Conservation (phyloP, 2,329 filamentous ascomycete genomes). For the Aspergillus sclerotialis region DNA sequence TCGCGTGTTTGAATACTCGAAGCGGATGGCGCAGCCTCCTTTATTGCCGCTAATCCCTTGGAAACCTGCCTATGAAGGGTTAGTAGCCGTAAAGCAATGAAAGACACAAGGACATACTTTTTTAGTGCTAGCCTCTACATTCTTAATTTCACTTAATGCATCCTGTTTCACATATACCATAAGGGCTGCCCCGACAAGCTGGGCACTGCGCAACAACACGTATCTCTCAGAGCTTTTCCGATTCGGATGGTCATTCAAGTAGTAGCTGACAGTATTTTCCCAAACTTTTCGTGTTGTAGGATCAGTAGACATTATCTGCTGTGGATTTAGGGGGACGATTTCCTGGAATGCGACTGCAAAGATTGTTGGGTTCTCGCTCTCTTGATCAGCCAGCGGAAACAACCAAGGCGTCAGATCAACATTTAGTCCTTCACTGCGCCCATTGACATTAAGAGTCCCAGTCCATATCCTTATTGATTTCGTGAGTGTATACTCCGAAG, state of each 20-base stretch:
- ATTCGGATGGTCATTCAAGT: slow-evolving; percentile 65
- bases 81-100: slow-evolving; percentile 10
- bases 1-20: slow-evolving; percentile 88
- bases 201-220: slow-evolving; percentile 81
- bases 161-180: slow-evolving; percentile 84
- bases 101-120: slow-evolving; percentile 47
- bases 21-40: slow-evolving; percentile 89
- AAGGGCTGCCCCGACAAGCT: slow-evolving; percentile 87
- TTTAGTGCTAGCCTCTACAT: slow-evolving; percentile 92
- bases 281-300: slow-evolving; percentile 76
- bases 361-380: slow-evolving; percentile 67
- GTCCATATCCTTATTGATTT: slow-evolving; percentile 72
- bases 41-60: slow-evolving; percentile 98
- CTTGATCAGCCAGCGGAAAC: slow-evolving; percentile 52
- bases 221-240: slow-evolving; percentile 67
- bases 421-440: slow-evolving; percentile 67
- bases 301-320: slow-evolving; percentile 99
- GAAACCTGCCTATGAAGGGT: slow-evolving; percentile 60
- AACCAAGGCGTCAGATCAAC: slow-evolving; percentile 83
- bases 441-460: slow-evolving; percentile 93
- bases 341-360: slow-evolving; percentile 93
- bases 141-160: slow-evolving; percentile 75
- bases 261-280: slow-evolving; percentile 73
- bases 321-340: slow-evolving; percentile 94
- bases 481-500: slow-evolving; percentile 65